Evolutionary conservation across 1,284 basidiomycete species (phyloP), one percentile per base, ranked within the genome.

Genomic region (Ceratobasidium sp.): DNA sequence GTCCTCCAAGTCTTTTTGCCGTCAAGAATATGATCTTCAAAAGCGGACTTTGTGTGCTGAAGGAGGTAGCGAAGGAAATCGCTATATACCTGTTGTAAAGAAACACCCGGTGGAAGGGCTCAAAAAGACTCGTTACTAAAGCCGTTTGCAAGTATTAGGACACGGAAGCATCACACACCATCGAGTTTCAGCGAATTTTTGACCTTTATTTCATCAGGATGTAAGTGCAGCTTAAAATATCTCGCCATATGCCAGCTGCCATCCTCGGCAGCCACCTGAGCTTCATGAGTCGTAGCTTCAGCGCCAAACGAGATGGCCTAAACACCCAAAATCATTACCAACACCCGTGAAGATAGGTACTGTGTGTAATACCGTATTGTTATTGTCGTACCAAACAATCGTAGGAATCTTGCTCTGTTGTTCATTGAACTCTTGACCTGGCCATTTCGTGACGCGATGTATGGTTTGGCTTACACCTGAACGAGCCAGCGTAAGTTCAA

Each of bases 241-340:
- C 59, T 46, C 2, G 54, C 72, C 7, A 73, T 64, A 18, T 57
- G n/a, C 64, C 72, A 73, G n/a, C 26, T 26, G 9, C 52, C n/a
- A 0, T 49, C 62, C 26, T 55, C 54, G 7, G 50, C 73, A 13
- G 38, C 32, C 8, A 47, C 49, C 18, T 52, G 18, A 1, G 30
- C 50, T 18, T 59, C 30, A 28, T n/a, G 23, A 1, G 30, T 35
- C n/a, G 35, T 2, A 26, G 70, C 73, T 32, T 58, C 54, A 1
- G 73, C 67, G 16, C 73, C 73, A 58, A 63, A 74, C n/a, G 59
- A 43, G 2, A 63, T 41, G 11, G 73, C 23, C 72, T 73, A 69
- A 18, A 21, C 50, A 21, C 4, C 14, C n/a, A 16, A 9, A 5
- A 35, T 6, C 21, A 18, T 21, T 8, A 57, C 8, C 21, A 16